Conservation (phyloP, 306 rosid genomes). For the Prunus dulcis region DNA sequence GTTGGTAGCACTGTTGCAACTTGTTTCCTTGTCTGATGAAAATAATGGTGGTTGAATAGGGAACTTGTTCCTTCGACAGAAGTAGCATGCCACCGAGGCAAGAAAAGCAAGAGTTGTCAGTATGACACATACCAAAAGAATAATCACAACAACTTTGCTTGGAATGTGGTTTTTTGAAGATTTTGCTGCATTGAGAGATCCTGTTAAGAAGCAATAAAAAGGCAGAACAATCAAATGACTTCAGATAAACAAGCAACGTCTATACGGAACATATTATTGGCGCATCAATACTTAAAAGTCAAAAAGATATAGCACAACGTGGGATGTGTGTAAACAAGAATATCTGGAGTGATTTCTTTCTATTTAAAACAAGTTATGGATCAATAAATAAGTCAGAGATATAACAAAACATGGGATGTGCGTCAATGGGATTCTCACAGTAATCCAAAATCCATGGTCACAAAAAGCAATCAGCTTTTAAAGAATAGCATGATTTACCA, state of each 20-base stretch:
- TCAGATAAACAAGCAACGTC: not conserved
- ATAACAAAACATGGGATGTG: not conserved
- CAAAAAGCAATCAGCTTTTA: not conserved
- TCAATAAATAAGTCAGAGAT: not conserved
- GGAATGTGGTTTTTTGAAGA: slow-evolving; percentile 61
- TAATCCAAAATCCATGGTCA: not conserved
- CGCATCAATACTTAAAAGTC: not conserved
- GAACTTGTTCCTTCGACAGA: slow-evolving; percentile 44
- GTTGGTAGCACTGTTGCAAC: slow-evolving; percentile 61
- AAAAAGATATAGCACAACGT: too few species aligned
- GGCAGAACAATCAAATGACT: slow-evolving; percentile 7
- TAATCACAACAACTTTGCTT: slow-evolving; percentile 53
- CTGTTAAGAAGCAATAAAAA: slow-evolving; percentile 48
- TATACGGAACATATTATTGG: not conserved
- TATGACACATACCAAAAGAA: slow-evolving; percentile 51
- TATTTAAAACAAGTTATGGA: not conserved
- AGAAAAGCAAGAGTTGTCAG: slow-evolving; percentile 69
- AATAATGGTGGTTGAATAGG: slow-evolving; percentile 44
- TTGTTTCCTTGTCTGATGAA: slow-evolving; percentile 61
- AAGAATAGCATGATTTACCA: not conserved
- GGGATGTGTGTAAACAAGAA: not conserved
- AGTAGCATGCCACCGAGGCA: slow-evolving; percentile 51
- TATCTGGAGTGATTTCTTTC: not conserved
- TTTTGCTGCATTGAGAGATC: slow-evolving; percentile 37
- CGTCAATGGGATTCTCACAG: not conserved